Base-by-base conservation (phyloP, 169 alveolate species). In the Eimeria necatrix region DNA sequence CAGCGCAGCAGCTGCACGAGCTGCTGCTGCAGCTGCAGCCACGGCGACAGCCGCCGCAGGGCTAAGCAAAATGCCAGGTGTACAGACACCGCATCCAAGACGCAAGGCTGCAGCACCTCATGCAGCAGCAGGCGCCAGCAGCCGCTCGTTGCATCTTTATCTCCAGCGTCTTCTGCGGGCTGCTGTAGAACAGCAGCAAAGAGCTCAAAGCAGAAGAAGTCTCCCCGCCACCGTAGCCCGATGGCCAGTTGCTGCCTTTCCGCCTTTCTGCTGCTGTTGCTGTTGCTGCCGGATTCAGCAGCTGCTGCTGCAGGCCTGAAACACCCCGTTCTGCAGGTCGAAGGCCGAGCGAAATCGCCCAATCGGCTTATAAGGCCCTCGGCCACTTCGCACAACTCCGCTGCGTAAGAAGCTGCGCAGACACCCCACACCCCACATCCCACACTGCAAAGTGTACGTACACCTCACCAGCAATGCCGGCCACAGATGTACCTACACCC, bases 31-130 rank as follows among this genome's bases (percentile, higher is more conserved):
- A 68, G 12, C 32, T n/a, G 78, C 78, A 68, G 46, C n/a, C 78
- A 86, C 16, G 93, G 93, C 6, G 70, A 53, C 46, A 86, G 83
- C 53, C 93, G 83, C 16, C 49, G 24, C 16, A 86, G 48, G 26
- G 60, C 93, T 10, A 49, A 81, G 4, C 53, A 74, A 49, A 86
- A 86, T 4, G 93, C 68, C 8, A 46, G 60, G 12, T 86, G 93
- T 14, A 86, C 68, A 8, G 93, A 32, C 51, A 86, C 71, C 56
- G 70, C 74, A 49, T 86, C 93, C 1, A 60, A 64, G 49, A 86
- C 81, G 68, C 93, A 86, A 14, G 93, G 93, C 68, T 86, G 93
- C 48, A 86, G 26, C 53, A 86, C 83, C 0, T 86, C 93, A 83
- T 86, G 71, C n/a, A 14, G 81, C 22, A 86, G 46, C 83, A 86